These are phyloP conservation scores for Ordospora colligata DNA, from an alignment of 371 early-diverging fungal species.

Conservation along the genomic window DNA sequence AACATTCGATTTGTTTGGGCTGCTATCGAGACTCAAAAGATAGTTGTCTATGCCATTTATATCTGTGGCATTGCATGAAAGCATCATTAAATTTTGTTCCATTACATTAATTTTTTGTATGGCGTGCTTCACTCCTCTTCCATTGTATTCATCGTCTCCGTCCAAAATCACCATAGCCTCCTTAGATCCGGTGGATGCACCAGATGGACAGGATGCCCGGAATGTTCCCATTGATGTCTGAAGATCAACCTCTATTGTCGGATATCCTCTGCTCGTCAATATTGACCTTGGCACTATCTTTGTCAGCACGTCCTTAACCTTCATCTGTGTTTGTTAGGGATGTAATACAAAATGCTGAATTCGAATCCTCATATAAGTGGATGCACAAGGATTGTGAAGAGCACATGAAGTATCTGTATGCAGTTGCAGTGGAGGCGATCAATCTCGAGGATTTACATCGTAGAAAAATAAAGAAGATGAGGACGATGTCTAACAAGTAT, in stretches of 20 bases:
- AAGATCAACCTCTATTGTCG: constrained; percentile 93
- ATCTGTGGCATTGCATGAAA: constrained; percentile 68
- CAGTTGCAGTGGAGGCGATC: not conserved
- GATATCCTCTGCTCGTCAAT: constrained; percentile 94
- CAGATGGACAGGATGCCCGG: constrained; percentile 90
- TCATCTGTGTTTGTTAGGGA: not conserved
- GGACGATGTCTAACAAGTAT: not conserved
- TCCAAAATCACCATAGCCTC: constrained; percentile 93
- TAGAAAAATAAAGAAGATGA: not conserved
- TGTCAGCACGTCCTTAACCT: constrained; percentile 1
- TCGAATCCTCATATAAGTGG: not conserved
- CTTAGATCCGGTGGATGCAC: constrained; percentile 93
- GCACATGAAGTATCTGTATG: not conserved
- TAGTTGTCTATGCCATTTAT: constrained; percentile 80
- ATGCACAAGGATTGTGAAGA: not conserved
- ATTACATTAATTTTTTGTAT: constrained; percentile 80
- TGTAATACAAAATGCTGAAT: not conserved
- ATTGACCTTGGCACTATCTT: constrained; percentile 74
- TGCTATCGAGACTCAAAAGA: constrained; percentile 78
- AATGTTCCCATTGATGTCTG: constrained; percentile 73
- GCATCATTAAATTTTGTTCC: constrained; percentile 68
- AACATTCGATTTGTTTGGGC: constrained; percentile 71
- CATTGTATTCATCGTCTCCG: constrained; percentile 70
- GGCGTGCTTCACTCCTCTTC: constrained; percentile 84
- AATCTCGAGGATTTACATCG: not conserved